Evolutionary conservation across 345 rosid species (phyloP).

Genomic region (Rhodamnia rubescens): DNA sequence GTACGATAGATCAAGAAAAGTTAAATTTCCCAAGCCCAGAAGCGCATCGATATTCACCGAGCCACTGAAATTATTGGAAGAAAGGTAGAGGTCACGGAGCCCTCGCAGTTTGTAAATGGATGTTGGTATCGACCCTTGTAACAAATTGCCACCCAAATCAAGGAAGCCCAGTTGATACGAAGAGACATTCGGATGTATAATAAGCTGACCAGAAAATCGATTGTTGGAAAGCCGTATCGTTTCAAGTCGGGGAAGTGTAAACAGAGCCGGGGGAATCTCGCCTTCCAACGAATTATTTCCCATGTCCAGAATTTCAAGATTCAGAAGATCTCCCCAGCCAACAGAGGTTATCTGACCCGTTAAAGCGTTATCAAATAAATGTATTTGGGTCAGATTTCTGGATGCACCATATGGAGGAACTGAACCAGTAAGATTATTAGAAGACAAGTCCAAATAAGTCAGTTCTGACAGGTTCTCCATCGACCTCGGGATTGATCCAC

Average conservation of each 20-base stretch:
- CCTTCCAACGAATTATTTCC: constrained; percentile 14
- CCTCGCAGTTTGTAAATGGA: constrained; percentile 6
- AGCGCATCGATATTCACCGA: constrained; percentile 8
- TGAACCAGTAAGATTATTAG: constrained; percentile 14
- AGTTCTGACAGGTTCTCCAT: neutral
- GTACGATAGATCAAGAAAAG: neutral
- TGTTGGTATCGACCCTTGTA: constrained; percentile 20
- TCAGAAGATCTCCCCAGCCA: constrained; percentile 7
- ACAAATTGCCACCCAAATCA: constrained; percentile 25
- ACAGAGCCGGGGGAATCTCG: constrained; percentile 9
- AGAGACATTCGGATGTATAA: neutral
- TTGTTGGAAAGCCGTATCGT: neutral
- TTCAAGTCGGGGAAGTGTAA: constrained; percentile 1
- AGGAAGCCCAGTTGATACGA: constrained; percentile 6
- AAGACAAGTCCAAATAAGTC: constrained; percentile 18
- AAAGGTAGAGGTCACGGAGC: constrained; percentile 12
- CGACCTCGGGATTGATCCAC: too few species aligned
- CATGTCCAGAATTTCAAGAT: constrained; percentile 11
- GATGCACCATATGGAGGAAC: neutral
- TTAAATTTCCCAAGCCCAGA: constrained; percentile 13
- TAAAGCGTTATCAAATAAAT: constrained; percentile 6
- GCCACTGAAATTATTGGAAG: constrained; percentile 36
- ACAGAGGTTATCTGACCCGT: constrained; percentile 9
- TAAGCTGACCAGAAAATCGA: constrained; percentile 12
- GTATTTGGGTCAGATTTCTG: constrained; percentile 1